These are phyloP conservation scores for Spergularia marina DNA, from an alignment of 148 eudicot genomes.

Conservation along the genomic window DNA sequence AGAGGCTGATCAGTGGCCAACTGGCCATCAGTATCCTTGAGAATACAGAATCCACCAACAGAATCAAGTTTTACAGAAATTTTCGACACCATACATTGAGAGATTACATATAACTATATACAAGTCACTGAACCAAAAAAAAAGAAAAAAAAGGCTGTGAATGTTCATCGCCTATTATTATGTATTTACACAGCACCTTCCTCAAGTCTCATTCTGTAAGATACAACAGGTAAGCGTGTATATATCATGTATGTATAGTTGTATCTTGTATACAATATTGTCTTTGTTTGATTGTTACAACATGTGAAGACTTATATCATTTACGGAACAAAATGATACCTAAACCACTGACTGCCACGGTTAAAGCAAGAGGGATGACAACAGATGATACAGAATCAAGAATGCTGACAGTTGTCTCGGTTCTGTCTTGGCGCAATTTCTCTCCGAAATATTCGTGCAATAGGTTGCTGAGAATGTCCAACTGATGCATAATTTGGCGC, in stretches of 20 bases:
- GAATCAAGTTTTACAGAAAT: background rate
- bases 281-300: background rate
- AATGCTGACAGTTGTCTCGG: conserved; percentile 29
- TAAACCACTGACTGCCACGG: conserved; percentile 59
- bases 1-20: too few species aligned
- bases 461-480: conserved; percentile 65
- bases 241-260: background rate
- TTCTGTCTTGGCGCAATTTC: conserved; percentile 40
- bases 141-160: background rate
- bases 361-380: conserved; percentile 43
- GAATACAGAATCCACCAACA: background rate
- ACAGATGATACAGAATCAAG: conserved; percentile 39
- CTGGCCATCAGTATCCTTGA: background rate
- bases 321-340: conserved; percentile 52
- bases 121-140: background rate
- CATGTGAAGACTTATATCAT: background rate
- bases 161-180: conserved; percentile 11
- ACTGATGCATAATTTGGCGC: conserved; percentile 71
- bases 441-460: conserved; percentile 56
- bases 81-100: background rate
- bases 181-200: conserved; percentile 5
- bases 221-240: background rate
- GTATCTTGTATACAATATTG: background rate
- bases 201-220: background rate
- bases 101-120: background rate